Percentiles rank a stretch among this genome's conserved stretches.
Conservation (phyloP, 139 green algal species). For the Micractinium conductrix region DNA sequence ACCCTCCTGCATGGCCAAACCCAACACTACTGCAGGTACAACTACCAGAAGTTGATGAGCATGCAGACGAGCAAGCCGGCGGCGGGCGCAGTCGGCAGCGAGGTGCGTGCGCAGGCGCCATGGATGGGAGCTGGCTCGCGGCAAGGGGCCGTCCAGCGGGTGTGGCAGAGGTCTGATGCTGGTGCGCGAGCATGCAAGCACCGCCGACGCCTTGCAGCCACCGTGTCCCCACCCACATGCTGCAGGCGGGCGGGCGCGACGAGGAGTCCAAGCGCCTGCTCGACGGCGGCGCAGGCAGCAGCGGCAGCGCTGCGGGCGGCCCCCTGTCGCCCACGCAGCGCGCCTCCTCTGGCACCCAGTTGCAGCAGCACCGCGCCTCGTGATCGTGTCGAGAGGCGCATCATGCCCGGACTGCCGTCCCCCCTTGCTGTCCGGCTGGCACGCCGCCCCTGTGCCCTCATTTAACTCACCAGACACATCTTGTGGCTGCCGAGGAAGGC, state of each 20-base stretch:
- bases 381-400: no score
- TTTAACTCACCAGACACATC: no score
- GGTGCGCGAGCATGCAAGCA: neutral
- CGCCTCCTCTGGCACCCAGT: neutral
- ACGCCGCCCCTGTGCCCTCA: no score
- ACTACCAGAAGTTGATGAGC: neutral
- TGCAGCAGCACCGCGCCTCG: no score
- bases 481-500: no score
- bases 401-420: no score
- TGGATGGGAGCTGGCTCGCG: neutral
- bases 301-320: neutral
- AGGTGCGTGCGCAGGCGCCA: neutral
- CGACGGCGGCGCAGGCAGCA: neutral
- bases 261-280: slow-evolving; percentile 11
- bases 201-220: neutral
- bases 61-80: neutral
- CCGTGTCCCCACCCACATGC: neutral
- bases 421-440: no score
- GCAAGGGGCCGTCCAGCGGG: neutral
- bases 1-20: neutral
- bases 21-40: neutral
- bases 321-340: neutral
- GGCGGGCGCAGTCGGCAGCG: neutral
- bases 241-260: slow-evolving; percentile 3
- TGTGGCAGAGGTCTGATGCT: neutral